Evolutionary conservation across 129 eudicot genomes (phyloP).

Genomic region (Chrysanthemum seticuspe): DNA sequence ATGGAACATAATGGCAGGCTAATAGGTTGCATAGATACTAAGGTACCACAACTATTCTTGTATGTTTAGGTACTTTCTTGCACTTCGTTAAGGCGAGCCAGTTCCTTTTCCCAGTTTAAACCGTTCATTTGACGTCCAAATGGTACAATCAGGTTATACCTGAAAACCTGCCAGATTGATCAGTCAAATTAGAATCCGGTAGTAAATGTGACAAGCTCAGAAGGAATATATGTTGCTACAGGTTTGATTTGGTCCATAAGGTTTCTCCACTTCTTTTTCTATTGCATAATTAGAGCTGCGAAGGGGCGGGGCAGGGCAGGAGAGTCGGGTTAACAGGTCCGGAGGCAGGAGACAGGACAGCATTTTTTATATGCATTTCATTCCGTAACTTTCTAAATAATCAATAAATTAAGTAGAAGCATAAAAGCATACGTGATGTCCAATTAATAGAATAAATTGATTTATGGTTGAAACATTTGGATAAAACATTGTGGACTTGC

Average conservation of each 20-base stretch:
- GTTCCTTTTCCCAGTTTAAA: slow-evolving; percentile 85
- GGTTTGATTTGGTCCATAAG: no score
- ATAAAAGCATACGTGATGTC: not conserved
- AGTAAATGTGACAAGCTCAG: not conserved
- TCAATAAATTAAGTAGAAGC: no score
- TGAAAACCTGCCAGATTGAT: slow-evolving; percentile 58
- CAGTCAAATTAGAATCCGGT: not conserved
- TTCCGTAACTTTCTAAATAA: no score
- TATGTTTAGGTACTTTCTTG: slow-evolving; percentile 21
- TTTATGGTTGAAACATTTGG: not conserved
- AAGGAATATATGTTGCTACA: no score
- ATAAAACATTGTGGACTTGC: not conserved
- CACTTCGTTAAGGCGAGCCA: slow-evolving; percentile 45
- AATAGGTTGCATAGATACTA: not conserved
- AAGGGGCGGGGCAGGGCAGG: no score
- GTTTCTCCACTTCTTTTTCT: no score
- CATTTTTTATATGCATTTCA: no score
- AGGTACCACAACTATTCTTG: slow-evolving; percentile 3
- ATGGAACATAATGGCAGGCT: not conserved
- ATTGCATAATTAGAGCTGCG: no score
- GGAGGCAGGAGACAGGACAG: no score
- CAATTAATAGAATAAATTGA: not conserved
- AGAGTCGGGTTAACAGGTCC: not conserved
- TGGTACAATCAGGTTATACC: slow-evolving; percentile 86
- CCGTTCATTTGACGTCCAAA: slow-evolving; percentile 93